Base-by-base conservation (phyloP, 139 green algal genomes). In the Chlorella sp. region DNA sequence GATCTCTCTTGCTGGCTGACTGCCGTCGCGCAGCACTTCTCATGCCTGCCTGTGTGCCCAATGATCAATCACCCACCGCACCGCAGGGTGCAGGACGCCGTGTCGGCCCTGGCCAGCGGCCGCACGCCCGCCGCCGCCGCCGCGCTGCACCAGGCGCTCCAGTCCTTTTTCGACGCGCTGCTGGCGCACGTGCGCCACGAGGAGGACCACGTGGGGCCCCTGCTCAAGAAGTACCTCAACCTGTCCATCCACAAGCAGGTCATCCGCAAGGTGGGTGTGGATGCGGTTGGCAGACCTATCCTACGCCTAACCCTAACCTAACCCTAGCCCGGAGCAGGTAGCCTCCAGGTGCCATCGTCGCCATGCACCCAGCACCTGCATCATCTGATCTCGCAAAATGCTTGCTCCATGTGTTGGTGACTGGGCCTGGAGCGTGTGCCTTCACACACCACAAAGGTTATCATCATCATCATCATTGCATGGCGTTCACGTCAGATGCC, bases 201-300 rank as follows among this genome's bases (percentile, higher is more conserved):
- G 67, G 81, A 83, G 71, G 83, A 88, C 42, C 77, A 87, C 70
- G 69, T 88, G 63, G 33, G 74, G 42, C 51, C 42, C 70, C 72
- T 88, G 62, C 70, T 73, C 26, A 68, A 78, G 22, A 77, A 78
- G 71, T 83, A 86, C 78, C 63, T 55, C 42, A 55, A 55, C 42
- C 42, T 55, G 10, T 10, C 3, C 24, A 49, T 82, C 35, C 55
- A 36, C 59, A 86, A 74, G 62, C 62, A 86, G 42, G 35, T 73
- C 31, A 31, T 67, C 20, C 61, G 42, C 27, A 49, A 75, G n/a
- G 71, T 82, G 72, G 34, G 67, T 22, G 67, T 3, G 26, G 10
- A 35, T 35, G 33, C 17, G 17, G 17, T 17, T 55, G 17, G 10
- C 10, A 24, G 42, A 17, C 10, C n/a, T n/a, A n/a, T n/a, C n/a